Evolutionary conservation across 2,329 filamentous ascomycete genomes (phyloP), one percentile per base, ranked within the genome.

Genomic region (Pleomassaria siparia): DNA sequence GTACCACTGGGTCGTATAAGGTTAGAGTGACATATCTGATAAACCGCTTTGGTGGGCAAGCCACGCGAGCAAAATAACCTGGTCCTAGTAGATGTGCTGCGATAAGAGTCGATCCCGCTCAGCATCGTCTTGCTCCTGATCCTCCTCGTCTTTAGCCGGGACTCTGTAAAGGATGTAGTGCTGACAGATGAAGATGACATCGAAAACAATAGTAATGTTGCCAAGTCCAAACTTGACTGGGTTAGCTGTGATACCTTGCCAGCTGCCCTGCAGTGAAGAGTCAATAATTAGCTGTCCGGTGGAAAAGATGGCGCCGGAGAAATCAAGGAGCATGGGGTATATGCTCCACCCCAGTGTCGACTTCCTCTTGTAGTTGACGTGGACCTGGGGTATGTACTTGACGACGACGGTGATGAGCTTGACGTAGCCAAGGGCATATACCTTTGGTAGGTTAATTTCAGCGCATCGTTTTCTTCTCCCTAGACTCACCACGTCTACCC

Each of bases 301-400:
- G 50, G 89, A 95, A 41, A 97, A 75, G 15, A 94, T 66, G 28
- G 92, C 91, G 29, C 94, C 94, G 1, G 78, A 75, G 50, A 96
- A 80, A 67, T 97, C 94, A 9, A 96, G 79, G 39, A 96, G 74
- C 59, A 96, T 91, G 67, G 90, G 86, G 51, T 76, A 76, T 56
- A 96, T 96, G 60, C 84, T 87, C 91, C 92, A 97, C 29, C 94
- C 94, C 16, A 80, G 74, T 1, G 94, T 97, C 47, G 89, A 95
- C 66, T 86, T 82, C 62, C 92, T 90, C 60, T 85, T 84, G 68
- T 87, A 91, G 75, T 97, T 97, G 59, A 87, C 79, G 62, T 87
- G 78, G 11, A 56, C 66, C 39, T 72, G 69, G 4, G 94, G 94
- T 39, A 89, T 85, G 72, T 96, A 97, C 74, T 99, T 99, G 72